Conservation (phyloP, 2,329 filamentous ascomycete species). For the Fusarium robinianum region DNA sequence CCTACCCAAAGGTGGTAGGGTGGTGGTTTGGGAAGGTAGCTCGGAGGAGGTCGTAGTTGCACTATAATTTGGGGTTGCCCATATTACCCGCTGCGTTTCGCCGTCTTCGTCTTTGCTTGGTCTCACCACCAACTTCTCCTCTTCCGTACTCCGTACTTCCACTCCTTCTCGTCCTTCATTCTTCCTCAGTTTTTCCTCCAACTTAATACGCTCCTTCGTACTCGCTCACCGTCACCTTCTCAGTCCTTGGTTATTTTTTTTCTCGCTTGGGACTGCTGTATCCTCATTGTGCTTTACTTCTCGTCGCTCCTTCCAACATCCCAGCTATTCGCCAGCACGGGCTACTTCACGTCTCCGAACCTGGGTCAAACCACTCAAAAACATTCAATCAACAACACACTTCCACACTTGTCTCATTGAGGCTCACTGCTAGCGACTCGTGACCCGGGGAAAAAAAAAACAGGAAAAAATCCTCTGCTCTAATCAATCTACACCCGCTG, state of each 20-base stretch:
- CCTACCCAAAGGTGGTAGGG: too few species aligned
- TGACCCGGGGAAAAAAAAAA: too few species aligned
- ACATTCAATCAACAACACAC: conserved; percentile 4
- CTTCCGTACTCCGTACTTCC: conserved; percentile 5
- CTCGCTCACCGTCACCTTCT: conserved; percentile 10
- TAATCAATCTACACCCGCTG: too few species aligned
- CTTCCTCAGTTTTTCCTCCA: conserved; percentile 8
- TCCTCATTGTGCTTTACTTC: conserved; percentile 19
- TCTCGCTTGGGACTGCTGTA: conserved; percentile 9
- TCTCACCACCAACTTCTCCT: conserved; percentile 10
- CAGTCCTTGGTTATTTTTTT: too few species aligned
- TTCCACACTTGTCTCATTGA: too few species aligned
- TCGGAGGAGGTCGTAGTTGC: not conserved
- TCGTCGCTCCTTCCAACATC: conserved; percentile 34
- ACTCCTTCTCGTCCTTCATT: conserved; percentile 7
- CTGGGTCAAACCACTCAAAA: too few species aligned
- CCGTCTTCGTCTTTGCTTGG: conserved; percentile 12
- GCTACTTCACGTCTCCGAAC: too few species aligned
- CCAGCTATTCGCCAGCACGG: too few species aligned
- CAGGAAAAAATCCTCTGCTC: too few species aligned
- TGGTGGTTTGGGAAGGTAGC: not conserved
- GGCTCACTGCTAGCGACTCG: too few species aligned
- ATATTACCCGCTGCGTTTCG: conserved; percentile 19
- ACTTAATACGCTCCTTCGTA: conserved; percentile 28
- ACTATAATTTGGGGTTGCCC: conserved; percentile 28